Base-by-base conservation (phyloP, 2,329 filamentous ascomycete species). In the Venturia carpophila region DNA sequence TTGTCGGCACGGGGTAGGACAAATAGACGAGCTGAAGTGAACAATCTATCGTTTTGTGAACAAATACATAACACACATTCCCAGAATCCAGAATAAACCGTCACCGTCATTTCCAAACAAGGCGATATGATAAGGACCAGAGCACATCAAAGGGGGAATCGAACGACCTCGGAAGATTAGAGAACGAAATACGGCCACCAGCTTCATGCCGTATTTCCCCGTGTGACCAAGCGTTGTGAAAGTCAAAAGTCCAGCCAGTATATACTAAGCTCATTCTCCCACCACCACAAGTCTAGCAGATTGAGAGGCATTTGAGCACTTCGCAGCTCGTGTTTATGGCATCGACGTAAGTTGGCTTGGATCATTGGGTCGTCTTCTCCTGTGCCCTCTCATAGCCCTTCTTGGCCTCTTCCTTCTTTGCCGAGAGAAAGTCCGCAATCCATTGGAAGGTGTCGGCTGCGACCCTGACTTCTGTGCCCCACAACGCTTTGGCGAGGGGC, bases 401-500 rank as follows among this genome's bases (percentile, higher is more conserved):
- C 63, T 64, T 64, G 21, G 43, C 63, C 63, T 64, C 63, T 41
- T 64, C 63, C 37, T 64, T 64, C 63, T 64, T 64, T 1, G 30
- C 47, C 10, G 37, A 55, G 19, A 56, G n/a, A 27, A 64, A 64
- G 27, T 39, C 42, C 17, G 63, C 30, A n/a, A 64, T 27, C 34
- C 27, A 56, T 34, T 49, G 30, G 34, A 64, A 42, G 5, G 63
- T 58, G 39, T 64, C 63, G 5, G 63, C 47, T n/a, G 47, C 63
- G 24, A 64, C 52, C 63, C 60, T 64, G 47, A 77, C 65, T 72
- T 77, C 75, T 13, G 75, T 76, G 69, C 72, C 74, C 39, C 77
- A 68, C 7, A 74, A 63, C 2, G 75, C 74, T 68, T 74, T 75
- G 21, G 72, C 74, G 11, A 69, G 71, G 70, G 73, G 75, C 47